These are phyloP conservation scores for Candida mesenterica DNA, from an alignment of 1,139 yeast genomes.

Conservation along the genomic window DNA sequence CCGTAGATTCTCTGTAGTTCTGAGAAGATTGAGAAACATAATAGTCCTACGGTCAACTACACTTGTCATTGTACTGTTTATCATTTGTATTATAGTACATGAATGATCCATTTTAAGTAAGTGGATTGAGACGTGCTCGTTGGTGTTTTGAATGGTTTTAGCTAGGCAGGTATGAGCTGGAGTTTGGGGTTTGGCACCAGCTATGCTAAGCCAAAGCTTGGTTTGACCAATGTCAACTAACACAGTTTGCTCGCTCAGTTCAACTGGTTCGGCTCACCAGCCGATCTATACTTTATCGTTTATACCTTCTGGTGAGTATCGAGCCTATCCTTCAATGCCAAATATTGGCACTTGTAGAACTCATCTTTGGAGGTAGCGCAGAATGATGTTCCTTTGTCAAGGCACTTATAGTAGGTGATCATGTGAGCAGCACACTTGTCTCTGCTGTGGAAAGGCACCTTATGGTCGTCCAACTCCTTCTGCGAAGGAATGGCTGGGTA, in stretches of 20 bases:
- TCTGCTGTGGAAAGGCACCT: slow-evolving; percentile 48
- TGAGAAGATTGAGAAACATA: no score
- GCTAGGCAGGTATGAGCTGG: no score
- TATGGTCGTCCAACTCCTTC: slow-evolving; percentile 42
- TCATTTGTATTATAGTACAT: slow-evolving; percentile 1
- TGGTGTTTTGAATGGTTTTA: no score
- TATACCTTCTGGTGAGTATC: slow-evolving; percentile 9
- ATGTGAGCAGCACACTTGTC: slow-evolving; percentile 49
- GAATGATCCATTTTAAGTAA: not conserved
- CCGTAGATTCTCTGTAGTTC: no score
- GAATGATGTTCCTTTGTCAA: slow-evolving; percentile 46
- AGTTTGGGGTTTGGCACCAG: no score
- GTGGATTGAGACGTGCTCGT: not conserved
- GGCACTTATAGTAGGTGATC: slow-evolving; percentile 46
- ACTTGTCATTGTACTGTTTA: no score
- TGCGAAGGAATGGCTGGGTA: slow-evolving; percentile 29
- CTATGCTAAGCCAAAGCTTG: no score
- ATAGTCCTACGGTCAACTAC: no score
- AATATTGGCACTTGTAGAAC: slow-evolving; percentile 49
- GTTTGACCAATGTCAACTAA: no score
- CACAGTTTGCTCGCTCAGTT: no score
- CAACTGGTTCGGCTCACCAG: no score
- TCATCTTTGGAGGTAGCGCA: slow-evolving; percentile 44
- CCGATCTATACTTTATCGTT: no score
- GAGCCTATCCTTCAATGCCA: slow-evolving; percentile 45